Percentiles rank a stretch among this genome's conserved stretches.
phyloP scores from a whole-genome alignment of 495 filamentous ascomycete genomes.

The Delitschia confertaspora region DNA sequence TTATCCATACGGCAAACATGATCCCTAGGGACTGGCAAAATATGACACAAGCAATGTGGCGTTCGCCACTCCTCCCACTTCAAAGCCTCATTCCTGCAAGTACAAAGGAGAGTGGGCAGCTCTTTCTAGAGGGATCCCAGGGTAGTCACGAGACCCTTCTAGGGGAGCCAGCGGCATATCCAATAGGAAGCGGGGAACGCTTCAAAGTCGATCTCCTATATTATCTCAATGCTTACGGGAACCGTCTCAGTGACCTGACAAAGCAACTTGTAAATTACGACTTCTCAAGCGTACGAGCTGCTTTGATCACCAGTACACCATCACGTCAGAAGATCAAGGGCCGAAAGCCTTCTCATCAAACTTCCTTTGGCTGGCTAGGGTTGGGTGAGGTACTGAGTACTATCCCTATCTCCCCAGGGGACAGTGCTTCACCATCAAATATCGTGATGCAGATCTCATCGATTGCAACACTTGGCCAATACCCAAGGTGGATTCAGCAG shows the following conservation, averaged over 20 bases:
- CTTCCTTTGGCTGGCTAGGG: slow-evolving; percentile 66
- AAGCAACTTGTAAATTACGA: slow-evolving; percentile 54
- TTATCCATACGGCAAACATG: slow-evolving; percentile 90
- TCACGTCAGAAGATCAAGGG: slow-evolving; percentile 46
- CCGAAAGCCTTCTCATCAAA: slow-evolving; percentile 37
- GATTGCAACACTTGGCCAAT: slow-evolving; percentile 68
- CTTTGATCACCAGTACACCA: slow-evolving; percentile 69
- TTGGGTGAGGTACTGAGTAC: slow-evolving; percentile 51
- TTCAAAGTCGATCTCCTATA: slow-evolving; percentile 71
- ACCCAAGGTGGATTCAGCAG: slow-evolving; percentile 63
- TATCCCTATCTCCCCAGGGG: slow-evolving; percentile 38
- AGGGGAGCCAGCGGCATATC: neutral
- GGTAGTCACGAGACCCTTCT: neutral
- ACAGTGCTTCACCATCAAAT: slow-evolving; percentile 36
- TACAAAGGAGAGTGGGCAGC: slow-evolving; percentile 1
- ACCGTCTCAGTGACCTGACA: slow-evolving; percentile 39
- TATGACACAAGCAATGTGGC: slow-evolving; percentile 81
- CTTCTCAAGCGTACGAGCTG: slow-evolving; percentile 60
- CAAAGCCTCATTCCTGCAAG: slow-evolving; percentile 11
- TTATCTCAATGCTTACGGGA: slow-evolving; percentile 64
- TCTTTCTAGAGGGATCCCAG: too few species aligned
- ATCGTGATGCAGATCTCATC: slow-evolving; percentile 75
- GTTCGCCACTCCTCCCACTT: slow-evolving; percentile 61
- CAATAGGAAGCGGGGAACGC: slow-evolving; percentile 51
- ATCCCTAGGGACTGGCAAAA: slow-evolving; percentile 77